Base-by-base conservation (phyloP, 306 rosid species). In the Prunus davidiana region DNA sequence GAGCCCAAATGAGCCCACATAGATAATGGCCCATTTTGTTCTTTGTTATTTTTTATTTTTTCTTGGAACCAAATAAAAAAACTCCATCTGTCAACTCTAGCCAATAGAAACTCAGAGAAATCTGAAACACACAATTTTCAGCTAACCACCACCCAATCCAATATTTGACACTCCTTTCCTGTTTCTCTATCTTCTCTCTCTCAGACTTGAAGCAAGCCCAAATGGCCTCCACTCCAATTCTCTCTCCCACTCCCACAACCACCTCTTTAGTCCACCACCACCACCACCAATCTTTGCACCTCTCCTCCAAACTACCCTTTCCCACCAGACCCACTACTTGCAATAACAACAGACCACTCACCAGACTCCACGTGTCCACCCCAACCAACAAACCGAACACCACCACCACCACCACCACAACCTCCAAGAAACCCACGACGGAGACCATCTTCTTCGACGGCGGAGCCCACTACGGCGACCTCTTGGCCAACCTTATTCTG, bases 401-500 rank as follows among this genome's bases (percentile, higher is more conserved):
- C 78, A n/a, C 82, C 47, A 15, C 80, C 70, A 22, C 64, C 32
- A 13, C 78, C 60, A 1, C 76, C 62, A 0, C 76, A 57, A 4
- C 81, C 49, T 0, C 78, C 73, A 66, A 81, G 72, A 79, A 85
- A 18, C 86, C 87, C 76, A 24, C 80, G 20, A 77, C 82, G 32
- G 98, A 95, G 72, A 84, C 84, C 52, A 49, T 95, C 45, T 95
- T 84, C 89, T 92, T 95, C 86, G 98, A 95, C 87, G 97, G 98
- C 0, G 98, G 98, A n/a, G 92, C 97, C 38, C 98, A 92, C 83
- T 90, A 89, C 62, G 97, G 98, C 0, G 97, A 95, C 79, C 96
- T 95, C 0, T 14, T 79, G 0, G 88, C 95, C 2, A 94, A 94
- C 74, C 91, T 94, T 0, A 6, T 90, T 0, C 91, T 94, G 4